These are phyloP conservation scores for Vaccinium macrocarpon DNA, from an alignment of 148 eudicot genomes.

Conservation along the genomic window DNA sequence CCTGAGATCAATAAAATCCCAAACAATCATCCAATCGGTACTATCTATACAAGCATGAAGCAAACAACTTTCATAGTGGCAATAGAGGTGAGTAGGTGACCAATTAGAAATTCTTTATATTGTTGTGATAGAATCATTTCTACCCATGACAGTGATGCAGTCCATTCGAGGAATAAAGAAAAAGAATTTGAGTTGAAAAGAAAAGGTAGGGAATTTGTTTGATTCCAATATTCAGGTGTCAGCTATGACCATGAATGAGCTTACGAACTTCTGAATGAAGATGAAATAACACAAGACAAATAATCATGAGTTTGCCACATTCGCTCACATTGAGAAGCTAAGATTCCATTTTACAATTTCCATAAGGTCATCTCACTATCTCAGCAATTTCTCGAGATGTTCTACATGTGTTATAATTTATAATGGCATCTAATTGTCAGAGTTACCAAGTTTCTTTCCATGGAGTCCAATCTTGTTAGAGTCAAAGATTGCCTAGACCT, in stretches of 20 bases:
- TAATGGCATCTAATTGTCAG: background rate
- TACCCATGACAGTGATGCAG: background rate
- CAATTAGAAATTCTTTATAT: background rate
- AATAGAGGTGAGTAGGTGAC: background rate
- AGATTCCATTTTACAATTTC: conserved; percentile 5
- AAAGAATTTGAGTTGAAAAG: background rate
- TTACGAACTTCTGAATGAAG: background rate
- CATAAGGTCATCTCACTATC: background rate
- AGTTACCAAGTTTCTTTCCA: background rate
- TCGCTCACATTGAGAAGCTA: background rate
- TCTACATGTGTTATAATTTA: background rate
- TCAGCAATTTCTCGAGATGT: background rate
- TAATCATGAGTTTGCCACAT: background rate
- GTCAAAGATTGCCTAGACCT: background rate
- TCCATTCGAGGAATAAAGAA: background rate
- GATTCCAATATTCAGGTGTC: background rate
- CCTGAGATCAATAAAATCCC: background rate
- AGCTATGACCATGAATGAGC: background rate
- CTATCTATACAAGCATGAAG: background rate
- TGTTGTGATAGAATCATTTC: background rate
- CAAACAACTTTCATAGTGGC: background rate
- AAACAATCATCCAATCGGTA: background rate
- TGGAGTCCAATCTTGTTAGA: background rate
- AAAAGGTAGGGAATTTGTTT: background rate
- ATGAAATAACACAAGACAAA: background rate